Evolutionary conservation across 768 basidiomycete species (phyloP).

Genomic region (Lactarius indigo): DNA sequence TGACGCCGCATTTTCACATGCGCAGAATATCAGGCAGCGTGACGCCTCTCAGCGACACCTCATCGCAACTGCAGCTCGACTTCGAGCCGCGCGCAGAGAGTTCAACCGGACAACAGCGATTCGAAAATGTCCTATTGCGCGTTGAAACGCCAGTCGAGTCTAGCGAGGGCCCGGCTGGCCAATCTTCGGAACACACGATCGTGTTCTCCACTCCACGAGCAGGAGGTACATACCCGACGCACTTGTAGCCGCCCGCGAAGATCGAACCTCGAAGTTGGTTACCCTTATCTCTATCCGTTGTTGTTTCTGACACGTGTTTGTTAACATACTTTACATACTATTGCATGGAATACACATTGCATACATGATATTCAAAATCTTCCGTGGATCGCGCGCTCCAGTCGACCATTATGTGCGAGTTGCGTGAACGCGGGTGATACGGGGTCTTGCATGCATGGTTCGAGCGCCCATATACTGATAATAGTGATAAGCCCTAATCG

Average conservation of each 20-base stretch:
- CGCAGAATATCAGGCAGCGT: slow-evolving; percentile 18
- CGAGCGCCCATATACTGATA: slow-evolving; percentile 12
- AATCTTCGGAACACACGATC: slow-evolving; percentile 14
- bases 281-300: background rate
- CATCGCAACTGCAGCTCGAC: slow-evolving; percentile 20
- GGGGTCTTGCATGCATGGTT: background rate
- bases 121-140: slow-evolving; percentile 2
- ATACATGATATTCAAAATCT: background rate
- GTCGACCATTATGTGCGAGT: slow-evolving; percentile 11
- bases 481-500: slow-evolving; percentile 2
- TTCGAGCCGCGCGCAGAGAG: slow-evolving; percentile 11
- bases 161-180: slow-evolving; percentile 7
- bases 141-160: slow-evolving; percentile 9
- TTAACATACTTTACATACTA: background rate
- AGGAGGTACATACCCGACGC: background rate
- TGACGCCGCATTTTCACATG: slow-evolving; percentile 11
- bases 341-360: background rate
- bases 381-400: slow-evolving; percentile 3
- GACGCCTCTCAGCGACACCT: slow-evolving; percentile 18
- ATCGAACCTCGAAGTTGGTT: background rate
- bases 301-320: background rate
- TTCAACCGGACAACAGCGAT: slow-evolving; percentile 11
- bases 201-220: slow-evolving; percentile 11
- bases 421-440: background rate
- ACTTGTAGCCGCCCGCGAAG: background rate